Evolutionary conservation across 2,329 filamentous ascomycete species (phyloP), one percentile per base, ranked within the genome.

Genomic region (Colletotrichum melonis): DNA sequence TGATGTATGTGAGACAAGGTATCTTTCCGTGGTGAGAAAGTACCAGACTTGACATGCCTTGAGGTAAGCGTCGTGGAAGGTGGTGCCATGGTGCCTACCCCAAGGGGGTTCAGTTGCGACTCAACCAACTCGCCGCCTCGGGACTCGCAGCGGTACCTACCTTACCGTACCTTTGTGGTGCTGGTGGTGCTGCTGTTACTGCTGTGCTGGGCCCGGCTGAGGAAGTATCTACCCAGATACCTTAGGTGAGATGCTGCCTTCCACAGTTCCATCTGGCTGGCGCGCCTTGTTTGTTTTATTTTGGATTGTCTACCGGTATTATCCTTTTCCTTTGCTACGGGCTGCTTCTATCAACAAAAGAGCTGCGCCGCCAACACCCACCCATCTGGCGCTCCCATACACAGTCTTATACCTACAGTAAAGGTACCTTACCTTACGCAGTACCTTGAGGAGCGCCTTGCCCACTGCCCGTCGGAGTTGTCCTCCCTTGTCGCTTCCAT

Each of bases 261-360:
- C 14, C 14, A 16, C 16, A 42, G 16, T 42, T 63, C 60, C 9
- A 63, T 63, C 69, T 54, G 69, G 69, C 54, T 63, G 69, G 69
- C 58, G 58, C 58, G 66, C 67, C 67, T 65, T 62, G 38, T 60
- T 7, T 35, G 60, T 49, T 42, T 42, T 42, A 16, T 42, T 49
- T 49, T 46, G 3, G 7, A 19, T n/a, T 46, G n/a, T 46, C 16
- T n/a, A 38, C 35, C 12, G 12, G 5, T 46, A 46, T 46, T 49
- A 19, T 49, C 19, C 19, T 22, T 49, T 49, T 6, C 12, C 26
- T 52, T 12, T 4, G n/a, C 22, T 42, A 42, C 38, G 38, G 14
- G 14, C 38, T 42, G 38, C 38, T 19, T 42, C 19, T 42, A 26
- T 28, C 60, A 52, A 26, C 46, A 22, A 12, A 46, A 22, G 60